These are phyloP conservation scores for Neospermospora avenae DNA, from an alignment of 2,329 filamentous ascomycete genomes.

Conservation along the genomic window DNA sequence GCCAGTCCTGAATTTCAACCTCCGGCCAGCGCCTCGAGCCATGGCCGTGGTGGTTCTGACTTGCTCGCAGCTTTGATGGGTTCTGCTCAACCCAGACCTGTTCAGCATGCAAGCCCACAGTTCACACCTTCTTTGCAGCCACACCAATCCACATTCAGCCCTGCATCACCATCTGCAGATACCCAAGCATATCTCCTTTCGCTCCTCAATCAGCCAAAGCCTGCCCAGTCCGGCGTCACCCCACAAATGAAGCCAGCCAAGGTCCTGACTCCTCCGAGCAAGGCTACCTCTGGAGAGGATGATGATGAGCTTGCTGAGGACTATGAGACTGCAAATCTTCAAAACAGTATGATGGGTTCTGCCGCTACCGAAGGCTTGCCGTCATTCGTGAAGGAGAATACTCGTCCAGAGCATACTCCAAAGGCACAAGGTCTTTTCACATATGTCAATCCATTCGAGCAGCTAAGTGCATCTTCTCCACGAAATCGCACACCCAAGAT, in stretches of 20 bases:
- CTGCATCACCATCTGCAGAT: slow-evolving; percentile 57
- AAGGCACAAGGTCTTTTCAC: slow-evolving; percentile 50
- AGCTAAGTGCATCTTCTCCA: slow-evolving; percentile 63
- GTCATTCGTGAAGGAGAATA: slow-evolving; percentile 26
- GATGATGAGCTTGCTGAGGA: slow-evolving; percentile 41
- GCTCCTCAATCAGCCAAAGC: slow-evolving; percentile 76
- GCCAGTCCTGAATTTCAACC: slow-evolving; percentile 21
- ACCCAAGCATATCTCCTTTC: slow-evolving; percentile 84
- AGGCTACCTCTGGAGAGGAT: slow-evolving; percentile 35
- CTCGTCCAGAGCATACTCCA: slow-evolving; percentile 11
- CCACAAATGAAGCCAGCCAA: slow-evolving; percentile 29
- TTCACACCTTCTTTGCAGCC: slow-evolving; percentile 27
- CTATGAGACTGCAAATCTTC: slow-evolving; percentile 43
- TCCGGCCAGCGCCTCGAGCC: slow-evolving; percentile 19
- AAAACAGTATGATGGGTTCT: slow-evolving; percentile 35
- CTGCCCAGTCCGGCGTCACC: slow-evolving; percentile 50
- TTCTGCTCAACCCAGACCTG: slow-evolving; percentile 25
- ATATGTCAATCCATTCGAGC: slow-evolving; percentile 71
- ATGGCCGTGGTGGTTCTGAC: slow-evolving; percentile 27
- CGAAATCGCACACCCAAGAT: slow-evolving; percentile 53
- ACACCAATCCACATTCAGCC: slow-evolving; percentile 31
- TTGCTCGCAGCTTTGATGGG: slow-evolving; percentile 35
- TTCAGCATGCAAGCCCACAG: slow-evolving; percentile 27
- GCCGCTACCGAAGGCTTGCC: slow-evolving; percentile 23
- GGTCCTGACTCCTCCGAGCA: slow-evolving; percentile 39